phyloP scores from a whole-genome alignment of 768 basidiomycete genomes.

The Macrolepiota fuliginosa region DNA sequence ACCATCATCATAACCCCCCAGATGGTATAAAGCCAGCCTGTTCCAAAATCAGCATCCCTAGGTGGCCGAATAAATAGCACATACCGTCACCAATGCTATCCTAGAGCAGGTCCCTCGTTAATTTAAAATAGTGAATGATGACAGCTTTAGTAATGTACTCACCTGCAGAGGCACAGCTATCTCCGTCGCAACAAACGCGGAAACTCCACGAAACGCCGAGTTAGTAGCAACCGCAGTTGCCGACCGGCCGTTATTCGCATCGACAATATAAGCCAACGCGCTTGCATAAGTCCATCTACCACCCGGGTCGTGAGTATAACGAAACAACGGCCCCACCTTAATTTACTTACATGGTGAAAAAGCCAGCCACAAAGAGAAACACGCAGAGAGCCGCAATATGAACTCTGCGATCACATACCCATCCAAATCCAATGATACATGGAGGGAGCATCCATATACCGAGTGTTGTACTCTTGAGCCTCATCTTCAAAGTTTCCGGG shows the following conservation, averaged over 20 bases:
- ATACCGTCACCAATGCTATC: conserved; percentile 72
- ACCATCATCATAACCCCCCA: conserved; percentile 50
- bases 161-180: conserved; percentile 73
- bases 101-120: conserved; percentile 25
- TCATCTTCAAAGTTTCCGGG: conserved; percentile 50
- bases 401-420: conserved; percentile 64
- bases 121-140: neutral
- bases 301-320: neutral
- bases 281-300: conserved; percentile 36
- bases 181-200: conserved; percentile 70
- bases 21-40: conserved; percentile 68
- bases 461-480: conserved; percentile 58
- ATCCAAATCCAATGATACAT: conserved; percentile 67
- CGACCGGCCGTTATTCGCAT: conserved; percentile 80
- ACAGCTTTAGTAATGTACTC: conserved; percentile 15
- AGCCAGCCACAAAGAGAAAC: conserved; percentile 70
- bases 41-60: neutral
- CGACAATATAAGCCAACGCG: conserved; percentile 80
- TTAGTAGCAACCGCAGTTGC: conserved; percentile 75
- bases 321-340: neutral
- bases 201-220: conserved; percentile 68
- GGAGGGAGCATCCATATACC: conserved; percentile 61
- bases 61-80: neutral
- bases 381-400: conserved; percentile 70
- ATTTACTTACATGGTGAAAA: conserved; percentile 63